Evolutionary conservation across 164 flowering plant genomes (phyloP), one percentile per base, ranked within the genome.

Genomic region (Sedum album): DNA sequence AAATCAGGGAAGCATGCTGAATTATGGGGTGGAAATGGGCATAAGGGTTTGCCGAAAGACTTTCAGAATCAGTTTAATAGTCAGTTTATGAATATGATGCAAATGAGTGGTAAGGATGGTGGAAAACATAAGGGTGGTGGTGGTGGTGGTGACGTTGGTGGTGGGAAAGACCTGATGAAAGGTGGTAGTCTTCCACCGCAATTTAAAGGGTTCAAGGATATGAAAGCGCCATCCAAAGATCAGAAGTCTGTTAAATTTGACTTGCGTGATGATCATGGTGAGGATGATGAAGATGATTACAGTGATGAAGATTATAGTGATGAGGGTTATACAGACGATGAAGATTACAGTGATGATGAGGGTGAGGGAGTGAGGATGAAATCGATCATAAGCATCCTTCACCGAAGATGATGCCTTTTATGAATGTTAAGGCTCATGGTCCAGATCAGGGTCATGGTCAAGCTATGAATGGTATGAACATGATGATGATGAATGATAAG

Each of bases 211-310:
- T 65, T 65, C 9, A 65, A 65, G 30, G 67, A 41, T 21, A 26
- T 41, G 7, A 65, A 65, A 42, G 67, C 5, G 62, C 53, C 55
- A 9, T 18, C 65, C 15, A 81, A 84, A 53, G 80, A 83, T 53
- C 82, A 81, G 66, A 86, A 83, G 67, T 68, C 81, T 42, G 84
- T 80, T 31, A 86, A 78, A 73, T 86, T 86, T 68, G 51, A 71
- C 55, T 49, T 76, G 67, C 70, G 71, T 25, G 76, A 77, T 26
- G 79, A 57, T 33, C 62, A 57, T 57, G 62, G 33, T 13, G 62
- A 72, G 66, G 79, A 76, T 72, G 85, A 80, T 70, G 62, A 66
- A 46, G 76, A 71, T 69, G 77, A 74, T 4, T 76, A 67, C 66
- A 79, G 71, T 31, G 85, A 80, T 20, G 71, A 69, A 48, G 75